A percentile compares a stretch with the other conserved stretches of the same genome.
These are phyloP conservation scores for Aphanomyces stellatus DNA, from an alignment of 352 stramenopile species.

Conservation along the genomic window DNA sequence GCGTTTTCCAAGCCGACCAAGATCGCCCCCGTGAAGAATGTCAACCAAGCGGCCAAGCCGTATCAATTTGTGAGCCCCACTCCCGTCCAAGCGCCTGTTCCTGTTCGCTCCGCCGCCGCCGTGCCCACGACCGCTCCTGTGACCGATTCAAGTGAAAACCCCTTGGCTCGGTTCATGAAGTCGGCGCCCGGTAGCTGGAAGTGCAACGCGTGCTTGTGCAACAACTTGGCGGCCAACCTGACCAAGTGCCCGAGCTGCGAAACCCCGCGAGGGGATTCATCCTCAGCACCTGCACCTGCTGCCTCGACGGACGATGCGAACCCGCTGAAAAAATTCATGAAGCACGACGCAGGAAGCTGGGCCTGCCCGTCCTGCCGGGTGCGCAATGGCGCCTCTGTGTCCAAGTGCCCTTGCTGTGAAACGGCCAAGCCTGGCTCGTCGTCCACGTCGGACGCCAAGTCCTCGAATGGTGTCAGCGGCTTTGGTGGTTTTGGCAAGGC, in stretches of 20 bases:
- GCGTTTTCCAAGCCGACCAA: conserved; percentile 18
- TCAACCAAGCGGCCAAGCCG: neutral
- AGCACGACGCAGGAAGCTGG: conserved; percentile 61
- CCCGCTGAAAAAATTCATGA: conserved; percentile 53
- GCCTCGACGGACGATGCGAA: conserved; percentile 32
- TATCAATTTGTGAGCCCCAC: neutral
- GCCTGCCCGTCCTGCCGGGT: conserved; percentile 75
- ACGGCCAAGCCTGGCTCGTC: conserved; percentile 27
- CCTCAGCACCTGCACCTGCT: neutral
- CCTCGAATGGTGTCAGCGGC: neutral
- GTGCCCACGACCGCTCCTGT: neutral
- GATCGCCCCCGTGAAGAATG: neutral
- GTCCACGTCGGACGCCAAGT: neutral
- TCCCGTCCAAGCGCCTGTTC: conserved; percentile 17
- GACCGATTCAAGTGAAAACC: neutral
- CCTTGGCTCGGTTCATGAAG: conserved; percentile 1
- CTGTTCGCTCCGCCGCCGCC: neutral
- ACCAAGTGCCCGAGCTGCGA: conserved; percentile 16
- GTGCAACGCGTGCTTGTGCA: neutral
- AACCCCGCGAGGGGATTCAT: neutral
- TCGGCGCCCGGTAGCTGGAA: neutral
- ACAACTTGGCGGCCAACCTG: conserved; percentile 7
- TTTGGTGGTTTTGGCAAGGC: conserved; percentile 1
- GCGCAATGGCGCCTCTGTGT: conserved; percentile 39
- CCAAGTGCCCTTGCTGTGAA: conserved; percentile 78